Conservation (phyloP, 2,329 filamentous ascomycete genomes). For the Fusarium beomiforme region DNA sequence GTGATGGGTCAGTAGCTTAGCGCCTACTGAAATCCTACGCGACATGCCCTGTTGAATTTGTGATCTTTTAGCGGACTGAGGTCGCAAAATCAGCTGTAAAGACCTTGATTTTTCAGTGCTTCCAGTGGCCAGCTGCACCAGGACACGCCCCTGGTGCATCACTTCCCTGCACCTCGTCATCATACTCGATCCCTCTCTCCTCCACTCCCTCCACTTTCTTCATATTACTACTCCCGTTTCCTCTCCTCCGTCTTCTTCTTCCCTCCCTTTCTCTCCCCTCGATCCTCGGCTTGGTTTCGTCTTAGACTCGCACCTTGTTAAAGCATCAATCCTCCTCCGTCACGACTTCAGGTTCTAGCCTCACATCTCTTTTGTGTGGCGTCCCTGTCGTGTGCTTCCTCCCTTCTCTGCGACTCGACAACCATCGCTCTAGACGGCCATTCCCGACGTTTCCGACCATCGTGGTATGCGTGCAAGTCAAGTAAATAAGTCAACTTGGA, state of each 20-base stretch:
- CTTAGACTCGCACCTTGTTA: constrained; percentile 32
- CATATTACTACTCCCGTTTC: constrained; percentile 40
- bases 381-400: constrained; percentile 41
- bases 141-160: constrained; percentile 27
- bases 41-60: constrained; percentile 19
- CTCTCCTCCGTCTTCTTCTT: constrained; percentile 29
- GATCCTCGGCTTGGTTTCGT: constrained; percentile 37
- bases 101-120: constrained; percentile 27
- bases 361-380: constrained; percentile 36
- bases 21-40: constrained; percentile 20
- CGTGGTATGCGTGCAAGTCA: constrained; percentile 34
- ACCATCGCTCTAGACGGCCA: constrained; percentile 34
- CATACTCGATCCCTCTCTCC: constrained; percentile 42
- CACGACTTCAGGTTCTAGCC: constrained; percentile 26
- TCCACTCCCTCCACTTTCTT: constrained; percentile 38
- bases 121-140: constrained; percentile 31
- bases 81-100: constrained; percentile 35
- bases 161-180: constrained; percentile 44
- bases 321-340: constrained; percentile 26
- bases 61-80: constrained; percentile 19
- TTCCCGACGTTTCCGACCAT: constrained; percentile 30
- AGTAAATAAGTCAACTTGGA: constrained; percentile 42
- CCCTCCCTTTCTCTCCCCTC: constrained; percentile 23
- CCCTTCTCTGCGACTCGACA: constrained; percentile 39
- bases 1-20: constrained; percentile 24